Percentiles rank a stretch among this genome's conserved stretches.
Evolutionary conservation across 495 filamentous ascomycete species (phyloP).

Genomic region (Tuber borchii): DNA sequence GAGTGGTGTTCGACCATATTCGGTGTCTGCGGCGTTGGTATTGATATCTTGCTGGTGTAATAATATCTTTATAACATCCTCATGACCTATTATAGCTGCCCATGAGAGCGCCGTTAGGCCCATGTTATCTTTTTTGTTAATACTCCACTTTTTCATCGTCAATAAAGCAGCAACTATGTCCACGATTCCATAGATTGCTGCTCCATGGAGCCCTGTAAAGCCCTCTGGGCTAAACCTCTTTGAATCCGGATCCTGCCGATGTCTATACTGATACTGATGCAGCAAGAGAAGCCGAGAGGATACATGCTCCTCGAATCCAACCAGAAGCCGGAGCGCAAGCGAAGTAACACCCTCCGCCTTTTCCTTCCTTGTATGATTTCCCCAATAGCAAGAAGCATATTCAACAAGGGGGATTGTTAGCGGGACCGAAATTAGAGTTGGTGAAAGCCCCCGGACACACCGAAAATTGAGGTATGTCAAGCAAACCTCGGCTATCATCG

Average conservation of each 20-base stretch:
- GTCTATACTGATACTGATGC: too few relatives aligned
- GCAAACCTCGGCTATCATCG: neutral
- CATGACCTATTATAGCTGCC: neutral
- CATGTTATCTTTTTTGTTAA: neutral
- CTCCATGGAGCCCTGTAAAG: neutral
- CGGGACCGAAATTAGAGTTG: neutral
- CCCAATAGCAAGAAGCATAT: neutral
- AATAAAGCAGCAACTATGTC: neutral
- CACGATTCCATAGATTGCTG: neutral
- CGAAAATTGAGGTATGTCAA: neutral
- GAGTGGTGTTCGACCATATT: too few relatives aligned
- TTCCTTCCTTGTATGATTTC: neutral
- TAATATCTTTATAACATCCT: neutral
- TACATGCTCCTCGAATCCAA: neutral
- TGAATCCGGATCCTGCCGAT: too few relatives aligned
- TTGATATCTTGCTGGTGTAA: too few relatives aligned
- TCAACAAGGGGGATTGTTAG: neutral
- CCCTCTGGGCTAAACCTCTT: too few relatives aligned
- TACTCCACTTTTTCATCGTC: neutral
- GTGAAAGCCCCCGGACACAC: neutral
- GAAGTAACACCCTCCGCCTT: neutral
- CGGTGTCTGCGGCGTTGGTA: too few relatives aligned
- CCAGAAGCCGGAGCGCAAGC: neutral
- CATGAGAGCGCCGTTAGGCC: neutral
- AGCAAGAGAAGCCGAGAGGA: neutral